phyloP scores from a whole-genome alignment of 352 stramenopile genomes.

The Lagenidium giganteum region DNA sequence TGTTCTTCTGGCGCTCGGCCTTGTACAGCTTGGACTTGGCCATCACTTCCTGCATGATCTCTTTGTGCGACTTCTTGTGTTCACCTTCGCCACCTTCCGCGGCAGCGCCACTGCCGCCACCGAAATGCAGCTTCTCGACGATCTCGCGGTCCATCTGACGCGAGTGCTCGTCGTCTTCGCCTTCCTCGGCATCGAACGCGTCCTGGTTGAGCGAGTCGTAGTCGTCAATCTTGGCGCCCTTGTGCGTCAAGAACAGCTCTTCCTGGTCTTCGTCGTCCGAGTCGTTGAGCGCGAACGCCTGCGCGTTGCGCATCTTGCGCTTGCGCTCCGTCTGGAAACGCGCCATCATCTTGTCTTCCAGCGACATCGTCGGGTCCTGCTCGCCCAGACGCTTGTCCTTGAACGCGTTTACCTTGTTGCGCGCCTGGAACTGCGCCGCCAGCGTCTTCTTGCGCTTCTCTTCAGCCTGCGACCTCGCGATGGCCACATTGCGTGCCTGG shows the following conservation, averaged over 20 bases:
- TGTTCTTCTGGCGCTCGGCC: conserved; percentile 82
- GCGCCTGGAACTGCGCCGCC: conserved; percentile 68
- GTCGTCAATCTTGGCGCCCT: conserved; percentile 70
- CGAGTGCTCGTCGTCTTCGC: conserved; percentile 66
- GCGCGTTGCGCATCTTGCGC: conserved; percentile 74
- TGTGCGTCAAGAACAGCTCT: conserved; percentile 73
- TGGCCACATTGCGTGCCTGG: conserved; percentile 82
- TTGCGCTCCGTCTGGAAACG: conserved; percentile 88
- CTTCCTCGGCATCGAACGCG: conserved; percentile 38
- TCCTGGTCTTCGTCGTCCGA: conserved; percentile 66
- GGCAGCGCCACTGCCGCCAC: conserved; percentile 28
- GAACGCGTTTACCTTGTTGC: conserved; percentile 89
- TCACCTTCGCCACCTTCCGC: conserved; percentile 14
- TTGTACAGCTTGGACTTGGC: conserved; percentile 90
- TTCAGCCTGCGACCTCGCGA: conserved; percentile 77
- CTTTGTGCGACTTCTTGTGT: conserved; percentile 80
- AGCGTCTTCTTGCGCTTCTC: conserved; percentile 84
- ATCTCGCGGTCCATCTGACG: conserved; percentile 76
- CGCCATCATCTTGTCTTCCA: conserved; percentile 92
- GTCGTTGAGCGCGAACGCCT: conserved; percentile 71
- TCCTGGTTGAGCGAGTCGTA: conserved; percentile 58
- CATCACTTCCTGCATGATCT: conserved; percentile 91
- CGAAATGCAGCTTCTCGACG: conserved; percentile 85
- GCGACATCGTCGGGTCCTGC: conserved; percentile 74
- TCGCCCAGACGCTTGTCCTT: conserved; percentile 83